Evolutionary conservation across 306 rosid genomes (phyloP), one percentile per base, ranked within the genome.

Genomic region (Prunus dulcis): DNA sequence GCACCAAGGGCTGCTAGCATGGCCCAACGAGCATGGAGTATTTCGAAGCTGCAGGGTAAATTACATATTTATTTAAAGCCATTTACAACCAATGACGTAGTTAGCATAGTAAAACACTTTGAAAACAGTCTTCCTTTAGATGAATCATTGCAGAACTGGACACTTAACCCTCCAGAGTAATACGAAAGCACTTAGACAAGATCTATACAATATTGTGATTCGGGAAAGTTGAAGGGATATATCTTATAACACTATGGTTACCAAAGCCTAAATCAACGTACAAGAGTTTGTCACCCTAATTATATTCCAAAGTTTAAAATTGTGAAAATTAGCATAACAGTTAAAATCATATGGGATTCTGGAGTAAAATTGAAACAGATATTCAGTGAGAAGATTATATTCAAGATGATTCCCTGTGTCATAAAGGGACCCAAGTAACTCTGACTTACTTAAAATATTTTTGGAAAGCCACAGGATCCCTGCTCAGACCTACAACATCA

Each of bases 11-110:
- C 80, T 67, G 93, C 98, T 77, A 94, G 88, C 98, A 94, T 94
- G 71, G 98, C 98, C 98, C 98, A 94, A 71, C 98, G 97, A 74
- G 96, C 94, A 80, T 94, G 98, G 87, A 94, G 83, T 83, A 94
- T 86, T 88, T 94, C 98, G 70, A 94, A 92, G 89, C 97, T 94
- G 88, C 67, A 79, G 63, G 60, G 74, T 67, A 58, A 28, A 22
- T 23, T 11, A 28, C 23, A 3, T 55, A 28, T 3, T 5, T 6
- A 50, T 19, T 18, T 23, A 46, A 69, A 51, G 14, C 51, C 41
- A 20, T 55, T 64, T 30, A 19, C 27, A 43, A 30, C 69, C 6
- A 41, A 20, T 50, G 17, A 41, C 70, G 15, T 15, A 25, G 46
- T 63, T 11, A 23, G 23, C 64, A 32, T 18, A 49, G 60, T 11